Conservation (phyloP, 2,329 filamentous ascomycete genomes). For the Fusarium keratoplasticum region DNA sequence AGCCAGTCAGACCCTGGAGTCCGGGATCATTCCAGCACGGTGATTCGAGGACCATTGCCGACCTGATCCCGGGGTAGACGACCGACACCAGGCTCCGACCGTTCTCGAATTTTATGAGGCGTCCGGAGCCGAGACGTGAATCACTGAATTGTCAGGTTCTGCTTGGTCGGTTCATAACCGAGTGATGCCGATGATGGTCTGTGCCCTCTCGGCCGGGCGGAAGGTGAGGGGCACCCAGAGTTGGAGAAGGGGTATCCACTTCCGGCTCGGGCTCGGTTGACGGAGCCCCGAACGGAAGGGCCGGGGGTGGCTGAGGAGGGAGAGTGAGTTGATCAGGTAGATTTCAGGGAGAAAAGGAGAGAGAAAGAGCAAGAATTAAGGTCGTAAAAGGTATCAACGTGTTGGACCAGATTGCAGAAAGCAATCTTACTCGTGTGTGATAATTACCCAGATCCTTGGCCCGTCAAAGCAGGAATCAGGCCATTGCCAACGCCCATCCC, state of each 20-base stretch:
- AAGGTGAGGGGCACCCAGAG: slow-evolving; percentile 23
- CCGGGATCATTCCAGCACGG: not conserved
- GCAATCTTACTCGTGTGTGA: not conserved
- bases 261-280: slow-evolving; percentile 24
- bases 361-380: not conserved
- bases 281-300: slow-evolving; percentile 24
- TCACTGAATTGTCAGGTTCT: not conserved
- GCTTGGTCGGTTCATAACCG: slow-evolving; percentile 35
- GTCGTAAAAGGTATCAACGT: not conserved
- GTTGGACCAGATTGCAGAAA: not conserved
- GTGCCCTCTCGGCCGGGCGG: slow-evolving; percentile 45
- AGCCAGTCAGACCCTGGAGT: not conserved
- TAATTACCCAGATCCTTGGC: not conserved
- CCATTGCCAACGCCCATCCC: slow-evolving; percentile 16
- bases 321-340: not conserved
- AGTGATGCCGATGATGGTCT: slow-evolving; percentile 44
- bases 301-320: slow-evolving; percentile 26
- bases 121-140: not conserved
- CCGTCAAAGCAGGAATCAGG: slow-evolving; percentile 28
- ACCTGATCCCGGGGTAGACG: slow-evolving; percentile 37
- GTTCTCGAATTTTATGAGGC: slow-evolving; percentile 13
- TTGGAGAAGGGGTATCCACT: slow-evolving; percentile 32
- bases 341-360: not conserved
- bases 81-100: not conserved
- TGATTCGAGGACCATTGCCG: slow-evolving; percentile 38